A percentile compares a stretch with the other conserved stretches of the same genome.
Conservation (phyloP, 78 protist genomes). For the Tieghemostelium lacteum region DNA sequence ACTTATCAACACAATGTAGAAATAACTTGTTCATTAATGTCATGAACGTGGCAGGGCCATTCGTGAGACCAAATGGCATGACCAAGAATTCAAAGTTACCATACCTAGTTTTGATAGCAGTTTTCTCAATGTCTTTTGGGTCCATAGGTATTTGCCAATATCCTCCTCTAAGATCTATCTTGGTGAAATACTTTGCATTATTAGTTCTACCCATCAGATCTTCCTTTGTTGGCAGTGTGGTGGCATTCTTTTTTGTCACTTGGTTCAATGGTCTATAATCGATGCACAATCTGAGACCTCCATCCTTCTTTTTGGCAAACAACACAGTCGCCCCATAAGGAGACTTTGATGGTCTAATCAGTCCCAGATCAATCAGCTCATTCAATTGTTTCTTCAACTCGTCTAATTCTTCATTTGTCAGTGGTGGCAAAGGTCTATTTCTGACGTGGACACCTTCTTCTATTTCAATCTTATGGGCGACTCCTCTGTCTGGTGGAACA, state of each 20-base stretch:
- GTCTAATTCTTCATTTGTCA: not conserved
- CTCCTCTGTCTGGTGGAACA: not conserved
- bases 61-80: constrained; percentile 54
- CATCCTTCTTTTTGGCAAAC: constrained; percentile 44
- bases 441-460: not conserved
- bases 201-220: not conserved
- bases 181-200: constrained; percentile 1
- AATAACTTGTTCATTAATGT: not conserved
- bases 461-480: not conserved
- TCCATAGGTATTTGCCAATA: constrained; percentile 20
- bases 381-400: not conserved
- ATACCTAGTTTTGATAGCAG: constrained; percentile 29
- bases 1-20: not conserved
- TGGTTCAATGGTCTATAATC: constrained; percentile 64
- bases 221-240: constrained; percentile 28
- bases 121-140: not conserved
- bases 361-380: not conserved
- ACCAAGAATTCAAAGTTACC: constrained; percentile 29
- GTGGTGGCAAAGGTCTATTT: not conserved
- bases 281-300: constrained; percentile 33
- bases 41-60: constrained; percentile 24
- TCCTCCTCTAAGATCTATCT: constrained; percentile 30
- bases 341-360: not conserved
- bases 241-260: not conserved
- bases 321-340: constrained; percentile 46